A percentile compares a stretch with the other conserved stretches of the same genome.
Conservation (phyloP, 202 grass and related monocot species). For the Sporobolus alterniflorus region DNA sequence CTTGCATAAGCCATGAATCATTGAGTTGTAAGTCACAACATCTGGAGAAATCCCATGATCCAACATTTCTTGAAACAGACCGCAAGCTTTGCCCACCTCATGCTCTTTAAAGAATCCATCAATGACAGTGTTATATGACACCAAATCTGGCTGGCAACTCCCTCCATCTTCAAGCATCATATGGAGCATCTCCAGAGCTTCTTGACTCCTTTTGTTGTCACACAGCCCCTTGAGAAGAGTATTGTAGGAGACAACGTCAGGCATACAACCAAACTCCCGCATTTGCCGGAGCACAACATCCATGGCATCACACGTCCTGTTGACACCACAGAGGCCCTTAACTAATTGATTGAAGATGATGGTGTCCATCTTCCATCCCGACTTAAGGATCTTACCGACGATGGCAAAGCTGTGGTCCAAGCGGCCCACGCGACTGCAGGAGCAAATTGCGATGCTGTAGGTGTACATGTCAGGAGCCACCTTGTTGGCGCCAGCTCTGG, state of each 20-base stretch:
- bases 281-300: background rate
- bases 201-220: background rate
- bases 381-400: background rate
- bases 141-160: background rate
- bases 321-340: background rate
- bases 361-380: background rate
- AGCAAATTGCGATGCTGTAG: background rate
- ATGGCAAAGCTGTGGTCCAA: background rate
- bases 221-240: constrained; percentile 1
- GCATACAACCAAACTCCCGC: background rate
- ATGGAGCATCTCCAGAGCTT: background rate
- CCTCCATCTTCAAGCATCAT: background rate
- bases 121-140: constrained; percentile 26
- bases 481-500: background rate
- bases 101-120: background rate
- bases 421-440: background rate
- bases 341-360: background rate
- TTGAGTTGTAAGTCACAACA: constrained; percentile 3
- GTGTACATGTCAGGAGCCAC: background rate
- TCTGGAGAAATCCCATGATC: background rate
- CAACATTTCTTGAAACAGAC: constrained; percentile 18
- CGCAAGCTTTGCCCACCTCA: background rate
- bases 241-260: background rate
- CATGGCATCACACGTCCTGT: background rate
- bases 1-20: constrained; percentile 25